phyloP scores from a whole-genome alignment of 2,329 filamentous ascomycete genomes.

The Scedosporium minutisporum region DNA sequence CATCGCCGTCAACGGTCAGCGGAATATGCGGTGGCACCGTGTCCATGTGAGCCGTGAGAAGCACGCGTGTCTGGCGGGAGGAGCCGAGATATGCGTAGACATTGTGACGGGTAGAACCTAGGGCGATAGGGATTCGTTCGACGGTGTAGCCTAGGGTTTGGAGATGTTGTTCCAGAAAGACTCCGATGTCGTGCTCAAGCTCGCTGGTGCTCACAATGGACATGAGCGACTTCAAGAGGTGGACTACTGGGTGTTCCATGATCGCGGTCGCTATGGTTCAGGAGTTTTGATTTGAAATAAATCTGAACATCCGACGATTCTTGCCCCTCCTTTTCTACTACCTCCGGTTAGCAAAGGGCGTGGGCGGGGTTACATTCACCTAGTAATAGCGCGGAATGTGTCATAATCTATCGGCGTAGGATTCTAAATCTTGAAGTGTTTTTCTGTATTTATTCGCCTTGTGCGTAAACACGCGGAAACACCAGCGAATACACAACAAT shows the following conservation, averaged over 20 bases:
- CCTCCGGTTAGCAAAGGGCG: no score
- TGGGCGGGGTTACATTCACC: no score
- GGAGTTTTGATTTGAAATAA: no score
- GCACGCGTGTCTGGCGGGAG: conserved; percentile 31
- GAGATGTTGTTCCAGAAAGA: conserved; percentile 22
- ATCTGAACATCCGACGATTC: no score
- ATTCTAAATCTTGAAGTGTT: no score
- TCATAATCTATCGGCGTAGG: no score
- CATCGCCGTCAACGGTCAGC: conserved; percentile 46
- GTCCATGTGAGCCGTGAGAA: conserved; percentile 79
- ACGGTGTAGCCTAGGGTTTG: conserved; percentile 23
- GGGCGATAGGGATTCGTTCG: conserved; percentile 23
- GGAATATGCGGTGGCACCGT: conserved; percentile 64
- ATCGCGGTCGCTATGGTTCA: neutral
- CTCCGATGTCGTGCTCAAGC: conserved; percentile 23
- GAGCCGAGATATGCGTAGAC: conserved; percentile 27
- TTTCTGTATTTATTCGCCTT: no score
- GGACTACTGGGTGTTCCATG: conserved; percentile 15
- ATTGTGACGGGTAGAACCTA: conserved; percentile 23
- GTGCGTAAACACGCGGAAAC: no score
- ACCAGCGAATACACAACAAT: no score
- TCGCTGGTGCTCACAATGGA: conserved; percentile 26
- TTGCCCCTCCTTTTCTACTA: no score
- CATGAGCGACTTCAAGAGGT: conserved; percentile 23
- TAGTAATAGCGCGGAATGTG: no score